Percentiles rank a stretch among this genome's conserved stretches.
These are phyloP conservation scores for Iberis pinnata DNA, from an alignment of 345 rosid species.

Conservation along the genomic window DNA sequence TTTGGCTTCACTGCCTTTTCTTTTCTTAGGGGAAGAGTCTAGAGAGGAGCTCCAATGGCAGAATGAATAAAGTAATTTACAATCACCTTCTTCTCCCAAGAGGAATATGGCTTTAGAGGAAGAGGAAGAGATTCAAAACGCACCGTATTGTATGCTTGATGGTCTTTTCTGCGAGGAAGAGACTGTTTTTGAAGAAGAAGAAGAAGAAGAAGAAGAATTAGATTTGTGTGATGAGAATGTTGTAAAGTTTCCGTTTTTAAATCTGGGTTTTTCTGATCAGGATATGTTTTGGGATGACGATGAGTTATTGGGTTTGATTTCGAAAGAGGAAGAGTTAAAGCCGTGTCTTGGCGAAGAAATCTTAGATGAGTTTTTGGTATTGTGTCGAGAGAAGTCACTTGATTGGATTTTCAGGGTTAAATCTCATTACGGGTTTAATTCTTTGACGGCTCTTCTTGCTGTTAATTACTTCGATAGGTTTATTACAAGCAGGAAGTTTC, in stretches of 20 bases:
- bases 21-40: constrained; percentile 2
- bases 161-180: constrained; percentile 54
- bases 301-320: constrained; percentile 48
- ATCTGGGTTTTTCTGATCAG: constrained; percentile 36
- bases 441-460: constrained; percentile 69
- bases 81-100: constrained; percentile 37
- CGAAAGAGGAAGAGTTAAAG: constrained; percentile 51
- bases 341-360: constrained; percentile 18
- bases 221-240: constrained; percentile 13
- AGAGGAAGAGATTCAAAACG: constrained; percentile 27
- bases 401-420: constrained; percentile 68
- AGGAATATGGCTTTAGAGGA: constrained; percentile 58
- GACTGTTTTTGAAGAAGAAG: constrained; percentile 32
- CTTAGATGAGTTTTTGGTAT: constrained; percentile 27
- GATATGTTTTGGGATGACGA: constrained; percentile 57
- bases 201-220: constrained; percentile 27
- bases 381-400: constrained; percentile 54
- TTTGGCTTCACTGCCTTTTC: constrained; percentile 21
- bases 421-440: constrained; percentile 56
- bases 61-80: constrained; percentile 44
- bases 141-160: constrained; percentile 35
- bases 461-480: constrained; percentile 89
- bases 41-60: constrained; percentile 36
- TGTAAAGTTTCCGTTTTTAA: constrained; percentile 27
- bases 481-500: constrained; percentile 49